phyloP scores from a whole-genome alignment of 306 rosid species.

The Begonia masoniana region DNA sequence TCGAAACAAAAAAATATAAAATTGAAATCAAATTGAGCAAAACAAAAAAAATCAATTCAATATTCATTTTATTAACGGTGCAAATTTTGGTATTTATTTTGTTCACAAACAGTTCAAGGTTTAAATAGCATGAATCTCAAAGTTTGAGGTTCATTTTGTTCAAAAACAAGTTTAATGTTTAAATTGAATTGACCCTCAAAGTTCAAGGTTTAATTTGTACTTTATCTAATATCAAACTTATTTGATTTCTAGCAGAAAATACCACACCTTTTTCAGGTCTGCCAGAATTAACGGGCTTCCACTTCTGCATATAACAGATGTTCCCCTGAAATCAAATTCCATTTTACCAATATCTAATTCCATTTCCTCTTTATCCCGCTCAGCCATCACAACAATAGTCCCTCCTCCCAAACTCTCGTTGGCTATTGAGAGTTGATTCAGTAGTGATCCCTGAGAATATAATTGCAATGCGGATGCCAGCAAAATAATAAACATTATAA shows the following conservation, averaged over 20 bases:
- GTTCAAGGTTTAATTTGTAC: no score
- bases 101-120: no score
- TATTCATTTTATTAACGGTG: no score
- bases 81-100: no score
- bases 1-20: no score
- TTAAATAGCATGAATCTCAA: no score
- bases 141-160: no score
- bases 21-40: no score
- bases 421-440: slow-evolving; percentile 84
- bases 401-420: slow-evolving; percentile 88
- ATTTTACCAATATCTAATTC: slow-evolving; percentile 89
- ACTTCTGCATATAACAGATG: slow-evolving; percentile 86
- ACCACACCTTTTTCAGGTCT: slow-evolving; percentile 71
- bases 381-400: slow-evolving; percentile 86
- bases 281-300: slow-evolving; percentile 88
- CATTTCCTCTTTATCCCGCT: slow-evolving; percentile 90
- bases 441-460: slow-evolving; percentile 57
- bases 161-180: no score
- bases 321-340: slow-evolving; percentile 88
- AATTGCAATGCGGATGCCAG: slow-evolving; percentile 9
- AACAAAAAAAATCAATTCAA: no score
- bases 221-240: no score
- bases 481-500: slow-evolving; percentile 6
- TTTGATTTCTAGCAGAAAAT: slow-evolving; percentile 2
- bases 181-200: no score